Percentiles rank a stretch among this genome's conserved stretches.
phyloP scores from a whole-genome alignment of 306 rosid genomes.

The Myrica gale region DNA sequence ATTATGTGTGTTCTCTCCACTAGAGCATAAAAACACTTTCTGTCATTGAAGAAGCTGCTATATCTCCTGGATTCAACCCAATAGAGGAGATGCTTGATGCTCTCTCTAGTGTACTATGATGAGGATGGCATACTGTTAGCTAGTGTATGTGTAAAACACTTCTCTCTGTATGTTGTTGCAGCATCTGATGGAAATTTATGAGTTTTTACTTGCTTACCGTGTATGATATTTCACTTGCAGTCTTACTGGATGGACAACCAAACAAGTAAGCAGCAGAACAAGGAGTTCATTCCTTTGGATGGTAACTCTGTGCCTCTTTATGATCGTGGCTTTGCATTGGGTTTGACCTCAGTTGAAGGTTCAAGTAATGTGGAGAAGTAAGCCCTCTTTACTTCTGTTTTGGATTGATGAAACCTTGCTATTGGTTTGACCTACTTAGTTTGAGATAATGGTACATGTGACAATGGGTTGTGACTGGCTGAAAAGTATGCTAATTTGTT shows the following conservation, averaged over 20 bases:
- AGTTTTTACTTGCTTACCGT: constrained; percentile 11
- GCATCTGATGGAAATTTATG: constrained; percentile 12
- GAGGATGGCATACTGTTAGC: constrained; percentile 15
- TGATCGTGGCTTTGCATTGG: constrained; percentile 89
- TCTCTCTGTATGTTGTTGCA: constrained; percentile 12
- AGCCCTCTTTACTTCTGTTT: constrained; percentile 22
- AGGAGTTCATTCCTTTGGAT: constrained; percentile 56
- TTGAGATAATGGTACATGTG: neutral
- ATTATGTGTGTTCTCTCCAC: neutral
- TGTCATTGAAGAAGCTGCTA: neutral
- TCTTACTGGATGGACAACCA: constrained; percentile 91
- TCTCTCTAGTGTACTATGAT: constrained; percentile 11
- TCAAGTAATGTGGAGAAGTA: constrained; percentile 73
- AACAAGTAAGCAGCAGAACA: constrained; percentile 43
- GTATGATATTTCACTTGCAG: constrained; percentile 52
- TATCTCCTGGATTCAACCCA: constrained; percentile 3
- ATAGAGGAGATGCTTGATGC: neutral
- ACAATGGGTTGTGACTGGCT: neutral
- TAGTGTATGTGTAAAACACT: constrained; percentile 3
- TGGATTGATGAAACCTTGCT: constrained; percentile 15
- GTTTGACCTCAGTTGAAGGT: constrained; percentile 70
- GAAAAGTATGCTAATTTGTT: neutral
- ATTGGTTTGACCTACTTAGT: neutral
- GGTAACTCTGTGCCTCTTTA: constrained; percentile 72
- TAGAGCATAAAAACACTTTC: neutral